Conservation (phyloP, 768 basidiomycete species). For the Amanita fuliginea region DNA sequence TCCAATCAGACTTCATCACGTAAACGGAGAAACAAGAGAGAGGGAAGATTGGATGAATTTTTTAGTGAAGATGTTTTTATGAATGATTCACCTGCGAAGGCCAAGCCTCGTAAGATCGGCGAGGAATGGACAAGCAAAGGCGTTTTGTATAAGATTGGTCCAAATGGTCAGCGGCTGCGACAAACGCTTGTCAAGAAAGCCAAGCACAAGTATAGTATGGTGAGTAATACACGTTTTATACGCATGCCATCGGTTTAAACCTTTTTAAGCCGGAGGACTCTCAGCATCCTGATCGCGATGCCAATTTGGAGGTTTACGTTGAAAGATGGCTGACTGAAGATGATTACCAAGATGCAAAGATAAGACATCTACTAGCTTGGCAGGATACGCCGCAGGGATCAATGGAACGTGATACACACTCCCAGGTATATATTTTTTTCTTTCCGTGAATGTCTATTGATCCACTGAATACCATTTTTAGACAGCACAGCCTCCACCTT, state of each 20-base stretch:
- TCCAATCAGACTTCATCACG: constrained; percentile 19
- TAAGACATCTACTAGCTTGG: constrained; percentile 52
- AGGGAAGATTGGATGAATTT: constrained; percentile 12
- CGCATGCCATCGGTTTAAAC: constrained; percentile 2
- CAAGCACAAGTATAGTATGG: constrained; percentile 64
- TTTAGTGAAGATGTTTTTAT: constrained; percentile 31
- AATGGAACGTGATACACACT: constrained; percentile 28
- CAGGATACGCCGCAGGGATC: constrained; percentile 44
- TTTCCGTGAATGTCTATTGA: too few species aligned
- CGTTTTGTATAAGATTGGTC: constrained; percentile 58
- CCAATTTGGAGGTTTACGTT: constrained; percentile 61
- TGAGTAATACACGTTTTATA: constrained; percentile 20
- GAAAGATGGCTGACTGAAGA: constrained; percentile 74
- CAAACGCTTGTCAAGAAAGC: constrained; percentile 64
- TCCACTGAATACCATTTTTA: not conserved
- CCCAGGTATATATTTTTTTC: constrained; percentile 20
- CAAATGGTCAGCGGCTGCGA: constrained; percentile 57
- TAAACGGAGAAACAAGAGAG: constrained; percentile 46
- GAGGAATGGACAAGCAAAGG: constrained; percentile 73
- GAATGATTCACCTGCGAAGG: constrained; percentile 40
- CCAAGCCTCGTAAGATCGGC: constrained; percentile 49
- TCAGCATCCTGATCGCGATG: constrained; percentile 61
- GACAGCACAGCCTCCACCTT: constrained; percentile 9
- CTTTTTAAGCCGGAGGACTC: constrained; percentile 59
- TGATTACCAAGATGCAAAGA: constrained; percentile 56